Evolutionary conservation across 345 rosid genomes (phyloP).

Genomic region (Ailanthus altissimus): DNA sequence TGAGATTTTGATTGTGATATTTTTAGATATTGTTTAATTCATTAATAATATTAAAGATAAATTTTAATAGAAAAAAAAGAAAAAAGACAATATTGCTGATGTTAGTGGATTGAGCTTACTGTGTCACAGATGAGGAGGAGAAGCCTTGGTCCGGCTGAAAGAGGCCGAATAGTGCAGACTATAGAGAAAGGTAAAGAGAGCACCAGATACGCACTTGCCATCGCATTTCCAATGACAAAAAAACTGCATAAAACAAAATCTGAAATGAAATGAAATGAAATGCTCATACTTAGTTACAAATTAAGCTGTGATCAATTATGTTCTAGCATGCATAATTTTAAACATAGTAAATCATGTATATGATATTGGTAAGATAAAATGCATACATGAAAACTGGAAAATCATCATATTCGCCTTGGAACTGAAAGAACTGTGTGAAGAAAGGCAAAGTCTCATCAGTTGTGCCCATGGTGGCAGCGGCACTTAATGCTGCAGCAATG

Average conservation of each 20-base stretch:
- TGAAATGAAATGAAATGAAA: background rate
- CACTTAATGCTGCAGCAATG: conserved; percentile 40
- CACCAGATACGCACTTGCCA: conserved; percentile 47
- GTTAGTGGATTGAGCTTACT: conserved; percentile 16
- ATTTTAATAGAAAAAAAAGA: too few relatives aligned
- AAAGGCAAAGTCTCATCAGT: conserved; percentile 53
- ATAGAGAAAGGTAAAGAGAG: conserved; percentile 60
- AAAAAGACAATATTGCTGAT: background rate
- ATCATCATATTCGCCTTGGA: conserved; percentile 53
- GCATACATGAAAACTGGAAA: conserved; percentile 41
- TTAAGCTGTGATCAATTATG: background rate
- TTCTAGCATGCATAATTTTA: background rate
- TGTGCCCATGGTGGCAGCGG: conserved; percentile 44
- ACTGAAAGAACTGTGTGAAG: conserved; percentile 69
- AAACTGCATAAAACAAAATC: conserved; percentile 33
- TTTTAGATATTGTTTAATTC: too few relatives aligned
- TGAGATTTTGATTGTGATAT: too few relatives aligned
- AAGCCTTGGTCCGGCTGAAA: conserved; percentile 38
- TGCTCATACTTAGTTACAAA: too few relatives aligned
- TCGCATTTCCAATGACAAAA: conserved; percentile 43
- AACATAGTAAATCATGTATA: too few relatives aligned
- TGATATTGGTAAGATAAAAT: background rate
- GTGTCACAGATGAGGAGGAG: conserved; percentile 48
- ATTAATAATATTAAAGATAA: too few relatives aligned
- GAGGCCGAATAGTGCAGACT: conserved; percentile 49